phyloP scores from a whole-genome alignment of 2,329 filamentous ascomycete species.

The Dothistroma septosporum region DNA sequence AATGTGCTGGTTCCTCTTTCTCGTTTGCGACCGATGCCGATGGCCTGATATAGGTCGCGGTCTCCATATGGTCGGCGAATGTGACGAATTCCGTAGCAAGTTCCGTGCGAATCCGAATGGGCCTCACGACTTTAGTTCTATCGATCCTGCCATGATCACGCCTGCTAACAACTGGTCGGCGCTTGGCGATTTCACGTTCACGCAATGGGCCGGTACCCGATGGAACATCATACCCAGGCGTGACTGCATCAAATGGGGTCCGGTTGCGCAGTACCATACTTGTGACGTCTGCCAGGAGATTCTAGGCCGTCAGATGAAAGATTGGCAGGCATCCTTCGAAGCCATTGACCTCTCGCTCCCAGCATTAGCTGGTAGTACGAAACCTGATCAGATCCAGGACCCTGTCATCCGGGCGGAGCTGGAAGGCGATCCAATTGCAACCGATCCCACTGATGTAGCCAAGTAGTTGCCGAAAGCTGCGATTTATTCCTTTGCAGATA shows the following conservation, averaged over 20 bases:
- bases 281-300: not conserved
- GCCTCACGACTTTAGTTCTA: not conserved
- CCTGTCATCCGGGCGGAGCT: not conserved
- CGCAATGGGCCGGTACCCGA: not conserved
- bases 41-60: constrained; percentile 10
- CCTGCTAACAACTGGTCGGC: not conserved
- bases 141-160: not conserved
- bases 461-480: not conserved
- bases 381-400: not conserved
- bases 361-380: not conserved
- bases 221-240: not conserved
- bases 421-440: not conserved
- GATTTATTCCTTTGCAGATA: not conserved
- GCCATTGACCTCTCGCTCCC: not conserved
- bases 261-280: not conserved
- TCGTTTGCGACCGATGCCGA: constrained; percentile 14
- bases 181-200: not conserved
- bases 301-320: not conserved
- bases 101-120: not conserved
- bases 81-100: constrained; percentile 7
- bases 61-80: constrained; percentile 7
- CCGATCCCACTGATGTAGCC: not conserved
- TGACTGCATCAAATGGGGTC: not conserved
- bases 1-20: constrained; percentile 20
- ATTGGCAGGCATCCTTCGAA: not conserved